These are phyloP conservation scores for Gracilaria vermiculophylla DNA, from an alignment of 23 red algal genomes.

Conservation along the genomic window DNA sequence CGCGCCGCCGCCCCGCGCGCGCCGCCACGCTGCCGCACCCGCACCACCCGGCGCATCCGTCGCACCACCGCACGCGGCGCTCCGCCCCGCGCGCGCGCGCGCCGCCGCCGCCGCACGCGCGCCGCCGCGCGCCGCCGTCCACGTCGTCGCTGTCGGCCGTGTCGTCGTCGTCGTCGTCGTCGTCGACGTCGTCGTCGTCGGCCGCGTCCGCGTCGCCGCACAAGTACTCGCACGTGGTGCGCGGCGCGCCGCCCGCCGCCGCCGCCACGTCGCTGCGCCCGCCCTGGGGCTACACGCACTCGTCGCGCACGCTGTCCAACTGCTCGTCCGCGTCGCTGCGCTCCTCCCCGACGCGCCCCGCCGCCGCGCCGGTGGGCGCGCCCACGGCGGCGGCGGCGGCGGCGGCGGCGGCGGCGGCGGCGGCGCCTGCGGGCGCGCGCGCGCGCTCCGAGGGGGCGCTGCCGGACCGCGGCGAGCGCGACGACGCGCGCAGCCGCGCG, in stretches of 20 bases:
- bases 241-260: not conserved
- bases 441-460: not conserved
- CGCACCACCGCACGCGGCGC: not conserved
- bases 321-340: no score
- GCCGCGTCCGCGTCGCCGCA: not conserved
- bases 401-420: no score
- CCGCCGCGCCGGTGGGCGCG: not conserved
- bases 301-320: not conserved
- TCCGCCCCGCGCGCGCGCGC: not conserved
- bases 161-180: not conserved
- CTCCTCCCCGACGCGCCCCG: not conserved
- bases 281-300: constrained; percentile 1
- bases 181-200: not conserved
- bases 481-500: not conserved
- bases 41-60: not conserved
- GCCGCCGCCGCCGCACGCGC: not conserved
- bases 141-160: not conserved
- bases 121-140: not conserved
- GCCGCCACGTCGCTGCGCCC: not conserved
- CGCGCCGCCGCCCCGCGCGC: not conserved
- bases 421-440: not conserved
- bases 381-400: not conserved
- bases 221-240: not conserved
- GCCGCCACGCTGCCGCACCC: not conserved
- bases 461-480: not conserved